Percentiles rank a stretch among this genome's conserved stretches.
Conservation (phyloP, 345 rosid genomes). For the Trapa bicornis region DNA sequence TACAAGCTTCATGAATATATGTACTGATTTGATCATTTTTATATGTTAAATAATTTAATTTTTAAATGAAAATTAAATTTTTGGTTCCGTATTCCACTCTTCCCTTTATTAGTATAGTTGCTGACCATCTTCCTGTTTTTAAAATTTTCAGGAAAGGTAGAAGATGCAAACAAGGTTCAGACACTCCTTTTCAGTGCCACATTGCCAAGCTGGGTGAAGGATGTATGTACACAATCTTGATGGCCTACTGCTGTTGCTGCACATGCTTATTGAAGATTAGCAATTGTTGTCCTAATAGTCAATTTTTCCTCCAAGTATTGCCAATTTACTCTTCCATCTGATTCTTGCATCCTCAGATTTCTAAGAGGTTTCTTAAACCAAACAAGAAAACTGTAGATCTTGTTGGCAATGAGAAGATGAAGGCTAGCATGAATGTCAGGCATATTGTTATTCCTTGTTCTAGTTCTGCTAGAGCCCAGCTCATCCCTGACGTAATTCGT, state of each 20-base stretch:
- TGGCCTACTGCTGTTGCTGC: not conserved
- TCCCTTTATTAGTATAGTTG: not conserved
- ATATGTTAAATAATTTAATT: not conserved
- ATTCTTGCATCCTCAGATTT: slow-evolving; percentile 31
- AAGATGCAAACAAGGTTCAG: slow-evolving; percentile 74
- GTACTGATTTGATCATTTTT: not conserved
- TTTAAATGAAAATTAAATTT: too few species aligned
- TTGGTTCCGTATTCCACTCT: not conserved
- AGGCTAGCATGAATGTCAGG: slow-evolving; percentile 84
- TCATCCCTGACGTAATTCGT: slow-evolving; percentile 85
- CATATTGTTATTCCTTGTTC: slow-evolving; percentile 80
- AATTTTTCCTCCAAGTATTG: not conserved
- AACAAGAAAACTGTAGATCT: slow-evolving; percentile 81
- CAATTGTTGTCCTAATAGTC: not conserved
- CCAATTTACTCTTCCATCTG: slow-evolving; percentile 12
- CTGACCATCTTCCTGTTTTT: not conserved
- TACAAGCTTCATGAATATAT: not conserved
- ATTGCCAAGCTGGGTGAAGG: slow-evolving; percentile 76
- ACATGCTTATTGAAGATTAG: not conserved
- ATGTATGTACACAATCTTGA: slow-evolving; percentile 31
- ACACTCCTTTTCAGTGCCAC: slow-evolving; percentile 99
- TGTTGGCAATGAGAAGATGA: slow-evolving; percentile 95
- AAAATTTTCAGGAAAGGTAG: slow-evolving; percentile 60
- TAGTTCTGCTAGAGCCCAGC: slow-evolving; percentile 52
- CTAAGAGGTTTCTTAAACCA: slow-evolving; percentile 60